Base-by-base conservation (phyloP, 495 filamentous ascomycete genomes). In the Penicillium odoratum region DNA sequence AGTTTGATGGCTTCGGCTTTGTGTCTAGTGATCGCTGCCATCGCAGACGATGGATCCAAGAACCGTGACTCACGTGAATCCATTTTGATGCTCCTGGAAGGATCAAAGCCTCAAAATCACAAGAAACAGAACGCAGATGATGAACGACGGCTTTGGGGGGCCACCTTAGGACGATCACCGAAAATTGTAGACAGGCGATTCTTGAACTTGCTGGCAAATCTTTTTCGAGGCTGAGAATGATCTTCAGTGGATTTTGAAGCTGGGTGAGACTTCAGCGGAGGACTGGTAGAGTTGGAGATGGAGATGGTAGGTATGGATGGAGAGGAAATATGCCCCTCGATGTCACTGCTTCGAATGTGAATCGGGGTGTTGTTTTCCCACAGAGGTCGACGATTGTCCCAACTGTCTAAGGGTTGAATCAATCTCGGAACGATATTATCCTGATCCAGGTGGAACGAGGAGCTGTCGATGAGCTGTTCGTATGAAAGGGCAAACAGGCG, bases 1-100 rank as follows among this genome's bases (percentile, higher is more conserved):
- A 81, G 64, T 52, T 70, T 75, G n/a, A 79, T 79, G 9, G 78
- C 77, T 52, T 78, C 73, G 9, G 66, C 70, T 49, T 80, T 79
- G 61, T 80, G 78, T 53, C 74, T 74, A 16, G 78, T 79, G 53
- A 81, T 75, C 11, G 75, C 72, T 42, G 75, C 74, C 69, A 79
- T 68, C 26, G 78, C 73, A 45, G 77, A 73, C 56, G 74, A 73
- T 38, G 78, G 77, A 56, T 79, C 74, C 30, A 79, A 56, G 34
- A 79, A 70, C 6, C 52, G 68, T 11, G 77, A 76, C 30, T 26
- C 63, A 7, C 74, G 70, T 42, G 65, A n/a, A 28, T 68, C 68
- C 71, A 74, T 74, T 38, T 61, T 64, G 51, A 18, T 15, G 26
- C 7, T 7, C 7, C 46, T 11, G 25, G 10, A n/a, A 40, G 15